Conservation (phyloP, 2,329 filamentous ascomycete species). For the Aspergillus sclerotialis region DNA sequence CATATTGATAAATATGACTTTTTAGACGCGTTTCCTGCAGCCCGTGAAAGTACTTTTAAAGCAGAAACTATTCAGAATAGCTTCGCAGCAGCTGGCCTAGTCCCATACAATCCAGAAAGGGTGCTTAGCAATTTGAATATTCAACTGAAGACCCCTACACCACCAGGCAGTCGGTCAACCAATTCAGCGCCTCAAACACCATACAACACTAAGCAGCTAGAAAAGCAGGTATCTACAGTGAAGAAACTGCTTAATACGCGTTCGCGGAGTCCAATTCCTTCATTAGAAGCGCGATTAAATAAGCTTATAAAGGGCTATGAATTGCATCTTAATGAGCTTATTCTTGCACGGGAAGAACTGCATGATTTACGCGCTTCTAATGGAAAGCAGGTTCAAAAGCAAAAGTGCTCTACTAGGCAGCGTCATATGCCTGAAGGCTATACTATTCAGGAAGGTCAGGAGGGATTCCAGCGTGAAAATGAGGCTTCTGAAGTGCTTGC, state of each 20-base stretch:
- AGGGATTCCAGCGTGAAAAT: background rate
- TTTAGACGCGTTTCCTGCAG: no score
- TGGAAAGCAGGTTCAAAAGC: slow-evolving; percentile 1
- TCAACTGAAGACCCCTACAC: no score
- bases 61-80: no score
- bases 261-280: background rate
- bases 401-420: background rate
- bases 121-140: no score
- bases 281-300: background rate
- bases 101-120: no score
- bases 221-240: slow-evolving; percentile 1
- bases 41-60: no score
- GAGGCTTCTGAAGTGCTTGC: background rate
- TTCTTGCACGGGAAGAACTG: slow-evolving; percentile 7
- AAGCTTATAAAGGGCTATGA: slow-evolving; percentile 11
- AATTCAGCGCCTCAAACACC: slow-evolving; percentile 1
- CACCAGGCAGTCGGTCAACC: no score
- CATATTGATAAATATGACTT: no score
- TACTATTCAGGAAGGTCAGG: background rate
- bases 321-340: slow-evolving; percentile 7
- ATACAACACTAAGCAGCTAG: background rate
- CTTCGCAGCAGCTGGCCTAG: no score
- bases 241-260: background rate
- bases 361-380: slow-evolving; percentile 2
- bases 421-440: background rate